phyloP scores from a whole-genome alignment of 306 rosid species.

The Elaeagnus macrophylla region DNA sequence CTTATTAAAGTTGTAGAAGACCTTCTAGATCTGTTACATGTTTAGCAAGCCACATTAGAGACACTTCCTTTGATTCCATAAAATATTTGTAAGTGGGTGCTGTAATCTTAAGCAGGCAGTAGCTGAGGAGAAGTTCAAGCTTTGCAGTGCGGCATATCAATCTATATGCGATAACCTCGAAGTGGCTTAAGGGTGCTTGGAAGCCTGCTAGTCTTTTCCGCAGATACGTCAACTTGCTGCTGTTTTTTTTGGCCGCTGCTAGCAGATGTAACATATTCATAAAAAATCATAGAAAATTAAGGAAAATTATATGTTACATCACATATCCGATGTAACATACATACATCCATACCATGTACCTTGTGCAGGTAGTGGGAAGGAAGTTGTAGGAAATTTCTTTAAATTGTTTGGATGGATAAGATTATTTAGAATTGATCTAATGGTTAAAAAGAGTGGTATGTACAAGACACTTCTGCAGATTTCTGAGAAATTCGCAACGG shows the following conservation, averaged over 20 bases:
- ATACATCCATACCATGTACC: no score
- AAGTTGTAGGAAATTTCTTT: no score
- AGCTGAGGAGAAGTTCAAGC: conserved; percentile 88
- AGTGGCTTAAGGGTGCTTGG: conserved; percentile 23
- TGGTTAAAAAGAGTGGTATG: no score
- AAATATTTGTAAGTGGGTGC: background rate
- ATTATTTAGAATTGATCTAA: no score
- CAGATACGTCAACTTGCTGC: background rate
- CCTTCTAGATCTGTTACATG: no score
- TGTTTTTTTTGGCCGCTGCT: conserved; percentile 11
- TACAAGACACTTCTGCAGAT: no score
- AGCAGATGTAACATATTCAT: conserved; percentile 18
- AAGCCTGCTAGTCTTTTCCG: conserved; percentile 2
- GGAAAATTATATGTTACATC: background rate
- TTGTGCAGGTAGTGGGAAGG: no score
- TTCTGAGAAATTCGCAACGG: no score
- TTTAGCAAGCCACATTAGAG: background rate
- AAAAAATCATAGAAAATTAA: conserved; percentile 1
- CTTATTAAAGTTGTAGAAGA: no score
- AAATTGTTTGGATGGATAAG: no score
- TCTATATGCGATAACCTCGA: conserved; percentile 57
- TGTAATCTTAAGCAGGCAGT: conserved; percentile 27
- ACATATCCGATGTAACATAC: no score
- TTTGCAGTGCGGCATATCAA: conserved; percentile 70
- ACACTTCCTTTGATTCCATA: background rate